phyloP scores from a whole-genome alignment of 1,284 basidiomycete species.

The Naganishia sp. region DNA sequence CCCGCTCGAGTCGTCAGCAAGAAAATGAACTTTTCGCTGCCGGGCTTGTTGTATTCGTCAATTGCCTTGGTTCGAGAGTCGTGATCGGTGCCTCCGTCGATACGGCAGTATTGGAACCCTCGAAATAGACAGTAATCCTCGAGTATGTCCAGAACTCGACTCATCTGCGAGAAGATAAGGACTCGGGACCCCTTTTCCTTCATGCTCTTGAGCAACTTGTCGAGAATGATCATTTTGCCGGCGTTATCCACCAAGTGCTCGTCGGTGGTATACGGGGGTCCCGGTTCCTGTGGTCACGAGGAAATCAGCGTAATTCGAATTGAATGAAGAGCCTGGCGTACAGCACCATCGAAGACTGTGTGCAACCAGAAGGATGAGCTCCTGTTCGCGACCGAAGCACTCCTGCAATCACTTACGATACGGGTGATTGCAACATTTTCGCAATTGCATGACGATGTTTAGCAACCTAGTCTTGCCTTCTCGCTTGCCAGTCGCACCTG shows the following conservation, averaged over 20 bases:
- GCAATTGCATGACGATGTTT: slow-evolving; percentile 99
- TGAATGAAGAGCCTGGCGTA: slow-evolving; percentile 47
- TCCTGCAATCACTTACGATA: slow-evolving; percentile 51
- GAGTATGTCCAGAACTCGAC: slow-evolving; percentile 88
- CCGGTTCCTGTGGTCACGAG: slow-evolving; percentile 69
- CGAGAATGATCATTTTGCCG: slow-evolving; percentile 97
- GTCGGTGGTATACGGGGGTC: slow-evolving; percentile 97
- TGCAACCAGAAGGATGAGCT: not conserved
- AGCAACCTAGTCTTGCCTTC: slow-evolving; percentile 96
- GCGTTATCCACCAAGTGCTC: slow-evolving; percentile 93
- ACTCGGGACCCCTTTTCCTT: slow-evolving; percentile 91
- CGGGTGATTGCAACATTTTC: slow-evolving; percentile 63
- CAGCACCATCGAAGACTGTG: slow-evolving; percentile 75
- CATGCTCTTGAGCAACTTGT: slow-evolving; percentile 86
- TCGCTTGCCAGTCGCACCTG: slow-evolving; percentile 88
- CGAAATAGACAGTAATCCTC: slow-evolving; percentile 98
- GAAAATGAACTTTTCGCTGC: slow-evolving; percentile 95
- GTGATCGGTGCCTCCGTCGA: slow-evolving; percentile 92
- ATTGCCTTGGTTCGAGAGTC: slow-evolving; percentile 95
- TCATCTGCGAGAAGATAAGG: slow-evolving; percentile 99
- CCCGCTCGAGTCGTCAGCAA: slow-evolving; percentile 97
- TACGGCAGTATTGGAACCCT: slow-evolving; percentile 89
- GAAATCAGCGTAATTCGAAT: not conserved
- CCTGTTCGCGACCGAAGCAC: not conserved
- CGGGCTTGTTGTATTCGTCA: slow-evolving; percentile 96